Conservation (phyloP, 1,284 basidiomycete genomes). For the Rhodotorula sp. region DNA sequence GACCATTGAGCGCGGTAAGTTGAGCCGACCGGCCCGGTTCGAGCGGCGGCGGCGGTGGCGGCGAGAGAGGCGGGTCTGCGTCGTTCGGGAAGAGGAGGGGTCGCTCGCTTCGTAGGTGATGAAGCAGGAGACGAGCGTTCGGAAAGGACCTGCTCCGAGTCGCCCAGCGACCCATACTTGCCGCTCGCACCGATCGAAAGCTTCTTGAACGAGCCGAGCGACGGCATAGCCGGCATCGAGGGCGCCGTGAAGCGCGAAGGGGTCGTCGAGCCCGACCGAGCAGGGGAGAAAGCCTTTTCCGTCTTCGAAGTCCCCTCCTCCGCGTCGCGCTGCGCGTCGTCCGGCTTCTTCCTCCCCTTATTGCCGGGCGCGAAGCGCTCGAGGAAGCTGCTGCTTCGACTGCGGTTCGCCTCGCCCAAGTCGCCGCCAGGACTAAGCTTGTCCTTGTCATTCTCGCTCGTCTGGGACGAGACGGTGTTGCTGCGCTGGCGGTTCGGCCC, state of each 20-base stretch:
- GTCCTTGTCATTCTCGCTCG: neutral
- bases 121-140: slow-evolving; percentile 3
- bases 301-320: neutral
- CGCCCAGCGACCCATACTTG: slow-evolving; percentile 14
- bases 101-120: neutral
- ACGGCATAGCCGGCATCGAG: slow-evolving; percentile 15
- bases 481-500: slow-evolving; percentile 14
- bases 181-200: neutral
- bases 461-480: slow-evolving; percentile 4
- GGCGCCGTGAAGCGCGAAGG: neutral
- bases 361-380: slow-evolving; percentile 26
- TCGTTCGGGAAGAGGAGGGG: neutral
- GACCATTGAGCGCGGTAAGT: slow-evolving; percentile 20
- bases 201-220: slow-evolving; percentile 21
- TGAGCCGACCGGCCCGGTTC: neutral
- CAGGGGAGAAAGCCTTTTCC: neutral
- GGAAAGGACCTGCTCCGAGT: neutral
- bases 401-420: slow-evolving; percentile 9
- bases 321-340: neutral
- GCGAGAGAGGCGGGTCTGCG: neutral
- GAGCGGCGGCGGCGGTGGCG: neutral
- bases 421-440: neutral
- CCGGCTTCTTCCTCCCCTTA: neutral
- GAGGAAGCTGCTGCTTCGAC: slow-evolving; percentile 23
- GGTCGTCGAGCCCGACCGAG: neutral